phyloP scores from a whole-genome alignment of 73 alveolate genomes.

The Blepharisma stoltei region DNA sequence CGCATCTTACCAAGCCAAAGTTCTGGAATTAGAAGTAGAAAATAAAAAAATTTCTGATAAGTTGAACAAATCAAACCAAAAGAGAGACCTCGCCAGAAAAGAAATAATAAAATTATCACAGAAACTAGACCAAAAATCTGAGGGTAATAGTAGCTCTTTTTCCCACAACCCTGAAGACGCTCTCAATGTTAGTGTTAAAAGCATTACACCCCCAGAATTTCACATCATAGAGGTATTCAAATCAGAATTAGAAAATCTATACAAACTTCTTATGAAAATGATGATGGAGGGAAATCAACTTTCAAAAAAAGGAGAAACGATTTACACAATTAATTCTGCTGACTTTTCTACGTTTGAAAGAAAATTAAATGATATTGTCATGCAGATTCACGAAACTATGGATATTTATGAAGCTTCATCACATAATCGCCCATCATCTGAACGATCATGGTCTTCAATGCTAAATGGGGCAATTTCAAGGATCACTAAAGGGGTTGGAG shows the following conservation, averaged over 20 bases:
- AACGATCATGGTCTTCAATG: neutral
- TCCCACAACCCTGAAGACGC: too few relatives aligned
- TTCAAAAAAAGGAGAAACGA: too few relatives aligned
- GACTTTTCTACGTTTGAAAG: constrained; percentile 10
- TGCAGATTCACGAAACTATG: constrained; percentile 10
- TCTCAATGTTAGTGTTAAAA: neutral
- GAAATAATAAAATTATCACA: constrained; percentile 24
- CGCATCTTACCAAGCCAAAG: neutral
- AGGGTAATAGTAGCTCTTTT: too few relatives aligned
- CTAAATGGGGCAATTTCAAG: neutral
- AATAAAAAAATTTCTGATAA: neutral
- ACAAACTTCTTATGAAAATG: neutral
- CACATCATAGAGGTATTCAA: neutral
- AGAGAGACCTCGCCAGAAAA: constrained; percentile 5
- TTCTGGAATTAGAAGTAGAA: neutral
- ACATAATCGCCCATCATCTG: neutral
- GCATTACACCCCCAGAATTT: neutral
- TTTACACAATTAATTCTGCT: neutral
- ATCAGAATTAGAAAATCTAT: neutral
- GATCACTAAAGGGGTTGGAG: neutral
- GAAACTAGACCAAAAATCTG: neutral
- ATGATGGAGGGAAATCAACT: neutral
- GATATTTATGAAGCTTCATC: neutral
- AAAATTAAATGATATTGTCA: constrained; percentile 17
- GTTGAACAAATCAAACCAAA: neutral